phyloP scores from a whole-genome alignment of 768 basidiomycete species.

The Strobilomyces dryophilus region DNA sequence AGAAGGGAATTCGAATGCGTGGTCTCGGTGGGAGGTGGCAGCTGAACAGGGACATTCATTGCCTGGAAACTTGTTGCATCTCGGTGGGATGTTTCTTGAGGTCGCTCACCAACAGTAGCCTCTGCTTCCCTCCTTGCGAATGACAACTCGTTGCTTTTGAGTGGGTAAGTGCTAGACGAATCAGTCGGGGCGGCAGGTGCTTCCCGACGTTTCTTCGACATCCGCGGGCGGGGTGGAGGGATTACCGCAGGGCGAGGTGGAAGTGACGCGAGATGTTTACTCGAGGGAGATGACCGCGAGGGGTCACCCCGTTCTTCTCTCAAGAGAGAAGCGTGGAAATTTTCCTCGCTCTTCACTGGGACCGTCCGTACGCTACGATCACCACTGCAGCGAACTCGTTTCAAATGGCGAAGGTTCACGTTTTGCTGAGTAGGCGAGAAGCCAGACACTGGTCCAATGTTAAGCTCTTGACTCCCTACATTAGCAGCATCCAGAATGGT shows the following conservation, averaged over 20 bases:
- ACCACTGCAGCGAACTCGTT: constrained; percentile 20
- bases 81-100: neutral
- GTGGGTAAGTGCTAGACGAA: neutral
- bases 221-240: constrained; percentile 21
- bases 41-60: constrained; percentile 7
- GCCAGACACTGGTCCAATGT: constrained; percentile 17
- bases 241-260: constrained; percentile 21
- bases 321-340: neutral
- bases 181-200: neutral
- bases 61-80: constrained; percentile 4
- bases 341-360: constrained; percentile 22
- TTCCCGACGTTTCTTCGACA: constrained; percentile 7
- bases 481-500: constrained; percentile 15
- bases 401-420: constrained; percentile 31
- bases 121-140: neutral
- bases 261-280: constrained; percentile 3
- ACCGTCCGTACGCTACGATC: constrained; percentile 25
- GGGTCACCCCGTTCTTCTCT: constrained; percentile 16
- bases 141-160: neutral
- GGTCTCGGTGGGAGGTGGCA: constrained; percentile 1
- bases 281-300: neutral
- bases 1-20: constrained; percentile 10
- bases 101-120: neutral
- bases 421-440: constrained; percentile 26
- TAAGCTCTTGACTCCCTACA: constrained; percentile 13